A percentile compares a stretch with the other conserved stretches of the same genome.
phyloP scores from a whole-genome alignment of 257 asterid genomes.

The Buddleja alternifolia region DNA sequence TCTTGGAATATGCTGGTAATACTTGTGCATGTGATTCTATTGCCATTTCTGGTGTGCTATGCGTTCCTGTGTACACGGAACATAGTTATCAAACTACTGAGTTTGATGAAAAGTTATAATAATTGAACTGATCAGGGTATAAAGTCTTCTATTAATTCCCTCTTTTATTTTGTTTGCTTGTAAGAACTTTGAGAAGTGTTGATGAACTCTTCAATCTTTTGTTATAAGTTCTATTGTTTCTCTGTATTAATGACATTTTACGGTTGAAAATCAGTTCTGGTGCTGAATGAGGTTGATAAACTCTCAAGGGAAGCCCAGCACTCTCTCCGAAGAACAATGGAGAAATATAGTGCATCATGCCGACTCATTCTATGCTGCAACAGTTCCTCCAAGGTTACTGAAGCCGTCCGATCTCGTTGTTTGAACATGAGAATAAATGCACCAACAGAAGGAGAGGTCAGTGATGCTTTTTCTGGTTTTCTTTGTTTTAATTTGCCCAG shows the following conservation, averaged over 20 bases:
- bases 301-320: slow-evolving; percentile 99
- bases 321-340: slow-evolving; percentile 98
- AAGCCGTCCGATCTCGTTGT: slow-evolving; percentile 99
- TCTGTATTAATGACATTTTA: slow-evolving; percentile 30
- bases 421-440: slow-evolving; percentile 86
- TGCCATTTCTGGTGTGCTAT: slow-evolving; percentile 4
- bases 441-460: slow-evolving; percentile 82
- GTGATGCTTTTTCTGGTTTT: slow-evolving; percentile 20
- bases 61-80: neutral
- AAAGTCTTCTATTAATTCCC: neutral
- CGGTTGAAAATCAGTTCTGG: slow-evolving; percentile 62
- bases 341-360: slow-evolving; percentile 93
- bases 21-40: neutral
- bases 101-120: neutral
- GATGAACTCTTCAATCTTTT: slow-evolving; percentile 19
- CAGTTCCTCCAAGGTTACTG: slow-evolving; percentile 96
- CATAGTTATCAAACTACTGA: slow-evolving; percentile 5
- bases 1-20: neutral
- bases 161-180: neutral
- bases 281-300: slow-evolving; percentile 94
- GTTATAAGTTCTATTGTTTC: slow-evolving; percentile 23
- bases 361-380: slow-evolving; percentile 92
- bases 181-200: slow-evolving; percentile 17
- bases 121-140: neutral
- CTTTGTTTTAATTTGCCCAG: neutral